Base-by-base conservation (phyloP, 306 rosid species). In the Castanospermum australe region DNA sequence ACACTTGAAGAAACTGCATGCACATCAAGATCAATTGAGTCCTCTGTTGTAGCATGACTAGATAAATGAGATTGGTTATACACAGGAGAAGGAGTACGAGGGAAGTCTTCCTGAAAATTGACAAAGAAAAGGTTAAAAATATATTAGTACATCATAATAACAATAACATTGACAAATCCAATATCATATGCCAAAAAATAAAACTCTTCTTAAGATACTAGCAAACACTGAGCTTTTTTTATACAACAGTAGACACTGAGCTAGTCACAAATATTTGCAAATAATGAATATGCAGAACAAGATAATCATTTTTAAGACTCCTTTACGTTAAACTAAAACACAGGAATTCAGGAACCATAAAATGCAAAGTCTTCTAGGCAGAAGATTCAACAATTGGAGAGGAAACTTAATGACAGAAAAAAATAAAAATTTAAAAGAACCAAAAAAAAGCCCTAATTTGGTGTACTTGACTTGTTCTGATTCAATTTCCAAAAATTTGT, bases 1-100 rank as follows among this genome's bases (percentile, higher is more conserved):
- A 54, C 67, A 64, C 63, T 73, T 10, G 77, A 51, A 6, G 90
- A 66, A 56, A 78, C 65, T 4, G 81, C 79, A 24, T 78, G 78
- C 75, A 69, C 82, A 47, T 88, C 90, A 51, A 47, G 65, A 73
- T 86, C 91, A 73, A 73, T 21, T 52, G 64, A 74, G 71, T 79
- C 89, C 50, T 87, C 91, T 32, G 81, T 66, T 76, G 87, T 76
- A 61, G 88, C 82, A 47, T 68, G 81, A 73, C 85, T 78, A 41
- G 81, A 75, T 55, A 87, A 73, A 78, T 74, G 81, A 75, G 92
- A 77, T 22, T 83, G 89, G 84, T 73, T 88, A 78, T 83, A 88
- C 39, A 88, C 82, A 68, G 92, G 88, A 80, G 92, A 90, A 38
- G 90, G 91, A 5, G 91, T 86, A n/a, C 89, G 89, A 48, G 92